Conservation (phyloP, 2,329 filamentous ascomycete species). For the Cryphonectria japonica region DNA sequence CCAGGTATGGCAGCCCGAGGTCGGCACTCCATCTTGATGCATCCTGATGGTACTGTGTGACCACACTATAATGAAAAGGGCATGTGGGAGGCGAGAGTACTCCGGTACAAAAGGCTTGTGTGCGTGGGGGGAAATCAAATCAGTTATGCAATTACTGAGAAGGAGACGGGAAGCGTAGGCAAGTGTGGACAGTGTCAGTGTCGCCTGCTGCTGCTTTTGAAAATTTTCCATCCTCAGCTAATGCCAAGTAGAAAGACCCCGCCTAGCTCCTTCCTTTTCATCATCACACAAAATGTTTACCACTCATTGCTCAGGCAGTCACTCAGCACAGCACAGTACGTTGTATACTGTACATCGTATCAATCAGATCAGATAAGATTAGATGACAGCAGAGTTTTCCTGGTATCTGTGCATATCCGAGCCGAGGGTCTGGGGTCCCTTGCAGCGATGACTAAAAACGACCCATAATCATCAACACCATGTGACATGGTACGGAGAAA, state of each 20-base stretch:
- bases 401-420: neutral
- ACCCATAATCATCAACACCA: neutral
- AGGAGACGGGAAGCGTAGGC: neutral
- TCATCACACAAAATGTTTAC: neutral
- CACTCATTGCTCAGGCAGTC: neutral
- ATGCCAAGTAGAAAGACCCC: neutral
- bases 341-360: neutral
- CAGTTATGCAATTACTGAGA: slow-evolving; percentile 1
- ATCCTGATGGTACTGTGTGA: neutral
- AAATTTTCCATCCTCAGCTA: neutral
- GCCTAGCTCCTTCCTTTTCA: neutral
- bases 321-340: neutral
- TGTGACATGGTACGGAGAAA: neutral
- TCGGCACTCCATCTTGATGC: neutral
- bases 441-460: slow-evolving; percentile 1
- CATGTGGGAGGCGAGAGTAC: neutral
- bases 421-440: neutral
- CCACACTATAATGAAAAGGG: neutral
- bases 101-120: neutral
- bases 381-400: neutral
- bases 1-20: neutral
- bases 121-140: neutral
- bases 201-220: neutral
- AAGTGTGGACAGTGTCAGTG: neutral
- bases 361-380: slow-evolving; percentile 26